Conservation (phyloP, 176 grass and related monocot species). For the Dendrocalamus sinicus region DNA sequence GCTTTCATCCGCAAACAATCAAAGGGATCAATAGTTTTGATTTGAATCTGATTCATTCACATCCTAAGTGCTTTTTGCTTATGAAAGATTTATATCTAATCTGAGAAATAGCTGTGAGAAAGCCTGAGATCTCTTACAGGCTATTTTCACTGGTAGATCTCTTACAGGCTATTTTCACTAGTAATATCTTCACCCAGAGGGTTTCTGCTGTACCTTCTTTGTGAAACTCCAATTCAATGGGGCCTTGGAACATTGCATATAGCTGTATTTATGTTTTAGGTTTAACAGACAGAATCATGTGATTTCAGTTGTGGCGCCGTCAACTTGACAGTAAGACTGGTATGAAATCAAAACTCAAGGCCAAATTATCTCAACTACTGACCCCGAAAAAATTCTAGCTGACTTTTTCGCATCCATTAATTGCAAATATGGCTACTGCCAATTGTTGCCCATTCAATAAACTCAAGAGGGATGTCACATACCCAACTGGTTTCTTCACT, state of each 20-base stretch:
- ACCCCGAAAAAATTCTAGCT: background rate
- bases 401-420: background rate
- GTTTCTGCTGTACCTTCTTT: background rate
- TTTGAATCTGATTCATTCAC: background rate
- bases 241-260: background rate
- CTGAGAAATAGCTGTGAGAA: background rate
- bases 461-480: background rate
- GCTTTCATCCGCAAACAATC: slow-evolving; percentile 15
- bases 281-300: background rate
- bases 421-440: background rate
- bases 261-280: background rate
- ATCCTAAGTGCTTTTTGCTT: background rate
- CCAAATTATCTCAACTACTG: background rate
- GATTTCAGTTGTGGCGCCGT: background rate
- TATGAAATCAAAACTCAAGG: background rate
- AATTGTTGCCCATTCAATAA: background rate
- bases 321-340: background rate
- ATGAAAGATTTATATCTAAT: slow-evolving; percentile 1
- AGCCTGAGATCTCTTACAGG: slow-evolving; percentile 2
- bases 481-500: background rate
- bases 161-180: background rate
- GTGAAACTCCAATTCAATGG: background rate
- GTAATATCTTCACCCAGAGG: background rate
- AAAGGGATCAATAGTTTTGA: background rate
- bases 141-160: no score